Evolutionary conservation across 1,139 yeast genomes (phyloP).

Genomic region (Diutina sp.): DNA sequence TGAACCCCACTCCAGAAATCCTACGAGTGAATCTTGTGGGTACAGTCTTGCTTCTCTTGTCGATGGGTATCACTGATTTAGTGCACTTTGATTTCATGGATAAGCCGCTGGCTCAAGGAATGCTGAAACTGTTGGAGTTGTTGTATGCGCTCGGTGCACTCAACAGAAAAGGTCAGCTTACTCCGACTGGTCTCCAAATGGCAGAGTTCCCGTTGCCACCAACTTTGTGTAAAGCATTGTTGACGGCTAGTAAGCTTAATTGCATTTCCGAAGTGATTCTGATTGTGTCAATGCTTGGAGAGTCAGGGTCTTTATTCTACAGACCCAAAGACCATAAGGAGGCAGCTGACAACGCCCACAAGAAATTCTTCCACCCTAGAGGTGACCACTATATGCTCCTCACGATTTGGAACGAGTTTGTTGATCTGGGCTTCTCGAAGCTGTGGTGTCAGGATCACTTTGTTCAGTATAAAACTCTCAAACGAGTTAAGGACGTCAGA

Average conservation of each 20-base stretch:
- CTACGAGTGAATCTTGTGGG: constrained; percentile 68
- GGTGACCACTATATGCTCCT: constrained; percentile 74
- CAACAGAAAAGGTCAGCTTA: constrained; percentile 66
- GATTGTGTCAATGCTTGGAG: constrained; percentile 75
- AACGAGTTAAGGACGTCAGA: constrained; percentile 59
- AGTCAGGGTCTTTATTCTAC: constrained; percentile 57
- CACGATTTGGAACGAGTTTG: constrained; percentile 71
- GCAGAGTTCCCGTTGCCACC: constrained; percentile 92
- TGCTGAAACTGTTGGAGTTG: constrained; percentile 67
- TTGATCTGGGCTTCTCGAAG: constrained; percentile 50
- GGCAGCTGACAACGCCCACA: constrained; percentile 52
- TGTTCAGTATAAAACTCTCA: constrained; percentile 61
- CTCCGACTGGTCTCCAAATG: constrained; percentile 73
- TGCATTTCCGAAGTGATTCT: constrained; percentile 58
- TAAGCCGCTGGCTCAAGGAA: constrained; percentile 59
- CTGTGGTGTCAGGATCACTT: constrained; percentile 87
- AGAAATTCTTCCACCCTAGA: constrained; percentile 32
- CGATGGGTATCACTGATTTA: constrained; percentile 74
- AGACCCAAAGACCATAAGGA: constrained; percentile 61
- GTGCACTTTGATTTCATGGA: constrained; percentile 83
- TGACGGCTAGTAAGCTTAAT: constrained; percentile 45
- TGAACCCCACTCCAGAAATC: constrained; percentile 81
- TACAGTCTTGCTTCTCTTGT: constrained; percentile 59
- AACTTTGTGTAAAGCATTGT: constrained; percentile 64
- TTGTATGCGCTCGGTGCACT: constrained; percentile 82